A percentile compares a stretch with the other conserved stretches of the same genome.
Conservation (phyloP, 768 basidiomycete genomes). For the Hypsizygus marmoreus region DNA sequence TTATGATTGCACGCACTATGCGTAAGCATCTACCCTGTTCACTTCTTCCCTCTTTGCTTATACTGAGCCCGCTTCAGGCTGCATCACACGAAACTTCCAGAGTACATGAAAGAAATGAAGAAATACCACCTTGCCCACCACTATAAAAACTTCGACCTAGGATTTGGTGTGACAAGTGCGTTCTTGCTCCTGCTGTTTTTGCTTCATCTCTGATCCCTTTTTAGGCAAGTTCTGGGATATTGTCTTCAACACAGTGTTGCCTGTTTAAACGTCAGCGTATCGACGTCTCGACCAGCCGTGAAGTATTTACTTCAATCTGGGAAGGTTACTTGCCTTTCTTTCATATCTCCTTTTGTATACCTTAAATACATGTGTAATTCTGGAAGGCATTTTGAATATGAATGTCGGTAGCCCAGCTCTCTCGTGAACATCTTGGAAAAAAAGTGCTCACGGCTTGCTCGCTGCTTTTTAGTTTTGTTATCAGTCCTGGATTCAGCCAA, state of each 20-base stretch:
- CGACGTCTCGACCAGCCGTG: too few relatives aligned
- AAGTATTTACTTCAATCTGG: background rate
- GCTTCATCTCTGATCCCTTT: constrained; percentile 2
- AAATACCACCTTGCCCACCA: constrained; percentile 97
- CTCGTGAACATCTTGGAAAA: too few relatives aligned
- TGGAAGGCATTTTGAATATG: too few relatives aligned
- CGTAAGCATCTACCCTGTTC: constrained; percentile 46
- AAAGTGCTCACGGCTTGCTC: too few relatives aligned
- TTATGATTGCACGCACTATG: constrained; percentile 93
- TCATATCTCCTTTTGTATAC: background rate
- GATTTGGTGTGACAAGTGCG: constrained; percentile 93
- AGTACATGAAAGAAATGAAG: constrained; percentile 91
- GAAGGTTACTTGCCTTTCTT: background rate
- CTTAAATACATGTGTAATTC: background rate
- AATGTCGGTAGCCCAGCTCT: too few relatives aligned
- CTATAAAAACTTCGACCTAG: constrained; percentile 97
- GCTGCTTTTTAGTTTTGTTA: too few relatives aligned
- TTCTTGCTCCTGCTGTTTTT: constrained; percentile 11
- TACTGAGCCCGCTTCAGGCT: constrained; percentile 46
- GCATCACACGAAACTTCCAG: constrained; percentile 84
- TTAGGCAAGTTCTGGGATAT: constrained; percentile 92
- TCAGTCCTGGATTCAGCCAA: background rate
- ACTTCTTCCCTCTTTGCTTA: background rate
- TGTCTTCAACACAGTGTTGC: constrained; percentile 83
- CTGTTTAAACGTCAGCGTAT: too few relatives aligned